phyloP scores from a whole-genome alignment of 1,139 yeast genomes.

The Saccharomycopsis crataegensis region DNA sequence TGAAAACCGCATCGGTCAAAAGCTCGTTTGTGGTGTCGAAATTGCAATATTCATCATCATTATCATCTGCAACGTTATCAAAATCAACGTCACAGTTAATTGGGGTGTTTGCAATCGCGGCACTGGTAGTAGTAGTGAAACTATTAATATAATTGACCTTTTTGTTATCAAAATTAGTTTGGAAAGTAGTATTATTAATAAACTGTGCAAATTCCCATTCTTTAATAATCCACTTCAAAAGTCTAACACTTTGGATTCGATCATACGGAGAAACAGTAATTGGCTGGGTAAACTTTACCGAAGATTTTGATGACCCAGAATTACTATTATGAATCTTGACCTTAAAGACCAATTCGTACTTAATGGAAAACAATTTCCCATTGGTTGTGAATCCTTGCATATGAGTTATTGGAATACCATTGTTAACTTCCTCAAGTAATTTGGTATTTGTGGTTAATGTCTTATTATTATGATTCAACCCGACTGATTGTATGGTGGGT shows the following conservation, averaged over 20 bases:
- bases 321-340: constrained; percentile 37
- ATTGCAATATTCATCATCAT: neutral
- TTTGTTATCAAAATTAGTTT: constrained; percentile 16
- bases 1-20: constrained; percentile 4
- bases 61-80: neutral
- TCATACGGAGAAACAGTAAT: constrained; percentile 50
- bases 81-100: neutral
- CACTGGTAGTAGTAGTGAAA: neutral
- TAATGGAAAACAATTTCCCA: constrained; percentile 46
- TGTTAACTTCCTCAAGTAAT: constrained; percentile 17
- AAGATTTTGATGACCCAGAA: constrained; percentile 30
- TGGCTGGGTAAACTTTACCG: constrained; percentile 43
- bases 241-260: constrained; percentile 36
- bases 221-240: constrained; percentile 43
- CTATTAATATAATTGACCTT: constrained; percentile 13
- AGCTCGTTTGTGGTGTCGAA: neutral
- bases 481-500: constrained; percentile 3
- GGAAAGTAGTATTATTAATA: constrained; percentile 18
- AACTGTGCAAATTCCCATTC: constrained; percentile 42
- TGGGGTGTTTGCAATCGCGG: neutral
- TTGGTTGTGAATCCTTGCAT: constrained; percentile 31
- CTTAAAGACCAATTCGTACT: constrained; percentile 44
- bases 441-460: constrained; percentile 20
- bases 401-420: constrained; percentile 19
- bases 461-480: constrained; percentile 7